Evolutionary conservation across 2,329 filamentous ascomycete species (phyloP).

Genomic region (Aspergillus fumigatus): DNA sequence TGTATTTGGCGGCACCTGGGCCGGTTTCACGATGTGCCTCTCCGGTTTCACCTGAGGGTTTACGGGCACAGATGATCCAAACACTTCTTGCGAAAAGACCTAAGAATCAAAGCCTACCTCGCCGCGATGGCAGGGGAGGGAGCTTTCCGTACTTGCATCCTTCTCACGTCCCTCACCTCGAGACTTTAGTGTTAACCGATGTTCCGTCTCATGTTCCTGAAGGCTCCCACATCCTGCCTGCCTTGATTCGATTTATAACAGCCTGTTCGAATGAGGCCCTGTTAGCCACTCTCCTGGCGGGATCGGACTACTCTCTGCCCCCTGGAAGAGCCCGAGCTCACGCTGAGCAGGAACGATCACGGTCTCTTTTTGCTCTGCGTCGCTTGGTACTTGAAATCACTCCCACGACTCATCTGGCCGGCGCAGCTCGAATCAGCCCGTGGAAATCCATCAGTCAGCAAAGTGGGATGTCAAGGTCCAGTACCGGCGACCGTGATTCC

Average conservation of each 20-base stretch:
- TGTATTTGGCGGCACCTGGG: slow-evolving; percentile 2
- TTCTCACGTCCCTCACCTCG: slow-evolving; percentile 50
- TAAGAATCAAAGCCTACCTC: slow-evolving; percentile 25
- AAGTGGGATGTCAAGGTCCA: slow-evolving; percentile 48
- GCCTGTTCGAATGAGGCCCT: slow-evolving; percentile 53
- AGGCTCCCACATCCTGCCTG: slow-evolving; percentile 39
- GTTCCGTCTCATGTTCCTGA: slow-evolving; percentile 45
- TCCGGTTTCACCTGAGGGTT: slow-evolving; percentile 17
- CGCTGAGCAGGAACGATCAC: slow-evolving; percentile 47
- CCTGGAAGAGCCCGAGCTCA: slow-evolving; percentile 49
- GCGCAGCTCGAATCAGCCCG: slow-evolving; percentile 15
- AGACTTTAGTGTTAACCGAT: slow-evolving; percentile 53
- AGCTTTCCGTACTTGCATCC: slow-evolving; percentile 46
- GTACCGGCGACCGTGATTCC: slow-evolving; percentile 56
- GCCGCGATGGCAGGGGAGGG: slow-evolving; percentile 23
- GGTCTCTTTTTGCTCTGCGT: slow-evolving; percentile 51
- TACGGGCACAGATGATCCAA: slow-evolving; percentile 31
- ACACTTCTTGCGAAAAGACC: slow-evolving; percentile 37
- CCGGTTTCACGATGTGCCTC: slow-evolving; percentile 15
- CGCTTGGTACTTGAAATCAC: slow-evolving; percentile 55
- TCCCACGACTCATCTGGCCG: slow-evolving; percentile 21
- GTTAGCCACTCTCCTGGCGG: slow-evolving; percentile 50
- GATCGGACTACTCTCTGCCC: slow-evolving; percentile 55
- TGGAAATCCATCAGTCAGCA: slow-evolving; percentile 44
- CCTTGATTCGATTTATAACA: slow-evolving; percentile 52